Conservation (phyloP, 1,284 basidiomycete genomes). For the Mycena citricolor region DNA sequence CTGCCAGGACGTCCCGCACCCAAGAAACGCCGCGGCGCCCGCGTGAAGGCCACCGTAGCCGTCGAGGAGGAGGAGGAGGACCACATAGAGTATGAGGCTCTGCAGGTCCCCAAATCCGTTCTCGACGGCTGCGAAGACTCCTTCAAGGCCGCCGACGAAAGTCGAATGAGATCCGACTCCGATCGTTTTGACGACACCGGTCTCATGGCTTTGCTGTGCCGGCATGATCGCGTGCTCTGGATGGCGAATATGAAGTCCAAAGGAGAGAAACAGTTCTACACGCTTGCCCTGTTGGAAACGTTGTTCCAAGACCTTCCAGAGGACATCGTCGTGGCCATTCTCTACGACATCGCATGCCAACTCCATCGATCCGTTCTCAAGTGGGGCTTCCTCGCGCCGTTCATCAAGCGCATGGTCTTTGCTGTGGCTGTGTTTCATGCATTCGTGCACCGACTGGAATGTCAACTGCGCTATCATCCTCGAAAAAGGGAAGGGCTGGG, state of each 20-base stretch:
- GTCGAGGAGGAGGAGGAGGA: too few relatives aligned
- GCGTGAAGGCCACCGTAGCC: too few relatives aligned
- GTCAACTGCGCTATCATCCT: slow-evolving; percentile 27
- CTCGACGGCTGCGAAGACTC: too few relatives aligned
- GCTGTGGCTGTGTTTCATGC: slow-evolving; percentile 31
- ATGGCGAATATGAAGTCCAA: slow-evolving; percentile 24
- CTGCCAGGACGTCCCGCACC: too few relatives aligned
- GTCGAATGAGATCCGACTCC: too few relatives aligned
- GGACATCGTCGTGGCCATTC: slow-evolving; percentile 15
- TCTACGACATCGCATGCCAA: slow-evolving; percentile 30
- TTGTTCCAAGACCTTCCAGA: slow-evolving; percentile 22
- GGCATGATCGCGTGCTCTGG: slow-evolving; percentile 25
- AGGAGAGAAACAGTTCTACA: slow-evolving; percentile 26
- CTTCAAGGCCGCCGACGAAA: too few relatives aligned
- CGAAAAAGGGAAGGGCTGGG: slow-evolving; percentile 25
- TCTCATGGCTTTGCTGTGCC: slow-evolving; percentile 28
- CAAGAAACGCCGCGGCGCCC: too few relatives aligned
- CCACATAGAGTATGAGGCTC: too few relatives aligned
- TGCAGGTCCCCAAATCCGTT: too few relatives aligned
- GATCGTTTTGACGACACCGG: slow-evolving; percentile 27
- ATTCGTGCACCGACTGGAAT: slow-evolving; percentile 31
- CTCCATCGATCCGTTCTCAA: slow-evolving; percentile 20
- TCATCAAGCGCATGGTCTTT: slow-evolving; percentile 21
- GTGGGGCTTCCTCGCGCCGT: slow-evolving; percentile 23
- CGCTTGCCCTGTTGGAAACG: slow-evolving; percentile 20